Evolutionary conservation across 495 filamentous ascomycete genomes (phyloP).

Genomic region (Viridothelium virens): DNA sequence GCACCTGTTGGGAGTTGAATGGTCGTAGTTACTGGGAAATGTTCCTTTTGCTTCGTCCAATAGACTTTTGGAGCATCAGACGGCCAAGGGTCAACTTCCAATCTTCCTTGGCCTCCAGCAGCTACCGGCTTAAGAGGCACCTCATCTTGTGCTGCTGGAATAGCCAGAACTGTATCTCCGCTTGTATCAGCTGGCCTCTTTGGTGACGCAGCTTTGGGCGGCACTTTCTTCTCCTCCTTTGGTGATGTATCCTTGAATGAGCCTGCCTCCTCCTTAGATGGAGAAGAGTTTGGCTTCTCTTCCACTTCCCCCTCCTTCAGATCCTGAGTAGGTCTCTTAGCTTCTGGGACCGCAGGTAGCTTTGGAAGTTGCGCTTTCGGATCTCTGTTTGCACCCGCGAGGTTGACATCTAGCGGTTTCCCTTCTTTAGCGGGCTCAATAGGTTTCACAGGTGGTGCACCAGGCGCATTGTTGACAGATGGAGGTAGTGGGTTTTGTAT

Average conservation of each 20-base stretch:
- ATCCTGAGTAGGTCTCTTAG: slow-evolving; percentile 6
- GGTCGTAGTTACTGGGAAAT: slow-evolving; percentile 42
- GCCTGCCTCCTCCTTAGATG: slow-evolving; percentile 10
- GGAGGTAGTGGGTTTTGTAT: neutral
- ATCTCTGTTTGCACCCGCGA: neutral
- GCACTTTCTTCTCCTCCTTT: neutral
- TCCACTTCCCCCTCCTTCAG: slow-evolving; percentile 5
- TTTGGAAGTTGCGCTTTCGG: neutral
- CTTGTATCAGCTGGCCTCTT: neutral
- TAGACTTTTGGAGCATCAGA: slow-evolving; percentile 1
- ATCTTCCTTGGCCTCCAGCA: slow-evolving; percentile 11
- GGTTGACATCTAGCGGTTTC: slow-evolving; percentile 7
- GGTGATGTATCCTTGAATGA: neutral
- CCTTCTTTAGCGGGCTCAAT: slow-evolving; percentile 7
- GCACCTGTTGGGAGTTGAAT: slow-evolving; percentile 68
- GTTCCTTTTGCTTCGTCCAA: slow-evolving; percentile 24
- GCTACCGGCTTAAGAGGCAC: slow-evolving; percentile 1
- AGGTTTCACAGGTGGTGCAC: neutral
- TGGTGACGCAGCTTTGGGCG: neutral
- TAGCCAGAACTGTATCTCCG: neutral
- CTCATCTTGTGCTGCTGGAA: slow-evolving; percentile 9
- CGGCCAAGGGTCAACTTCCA: slow-evolving; percentile 15
- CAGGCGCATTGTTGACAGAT: neutral
- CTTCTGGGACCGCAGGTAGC: neutral
- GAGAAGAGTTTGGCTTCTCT: slow-evolving; percentile 6